Evolutionary conservation across 2,329 filamentous ascomycete genomes (phyloP), one percentile per base, ranked within the genome.

Genomic region (Lizonia empirigonia): DNA sequence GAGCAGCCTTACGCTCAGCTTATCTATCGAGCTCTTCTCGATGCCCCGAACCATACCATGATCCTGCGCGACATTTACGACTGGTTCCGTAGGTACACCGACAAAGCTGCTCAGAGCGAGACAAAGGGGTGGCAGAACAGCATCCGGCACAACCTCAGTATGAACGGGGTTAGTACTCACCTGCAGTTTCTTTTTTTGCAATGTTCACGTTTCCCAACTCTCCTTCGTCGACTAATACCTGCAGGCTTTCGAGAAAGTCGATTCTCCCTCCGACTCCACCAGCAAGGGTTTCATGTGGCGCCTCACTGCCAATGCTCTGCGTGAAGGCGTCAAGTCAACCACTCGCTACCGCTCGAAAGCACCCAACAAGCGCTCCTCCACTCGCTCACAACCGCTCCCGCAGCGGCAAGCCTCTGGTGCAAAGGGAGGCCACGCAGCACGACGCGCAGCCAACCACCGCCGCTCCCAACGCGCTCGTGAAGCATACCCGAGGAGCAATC

Each of bases 121-220:
- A 75, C 73, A 4, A 77, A 73, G 35, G 93, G 92, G 8, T 97
- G 93, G 93, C 89, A 93, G 75, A 97, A 97, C 73, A 96, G 90
- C 70, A 95, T 97, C 59, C 85, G 93, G 2, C 93, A 97, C 72
- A 97, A 97, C 63, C 78, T 97, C 7, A 96, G 91, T 38, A 97
- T 97, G 92, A 97, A 97, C 64, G 82, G 82, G 54, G 93, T 97
- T 84, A 75, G 85, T 55, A 23, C 5, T 34, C n/a, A n/a, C n/a
- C n/a, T n/a, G n/a, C n/a, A n/a, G n/a, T n/a, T n/a, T n/a, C n/a
- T n/a, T n/a, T n/a, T n/a, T n/a, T n/a, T n/a, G n/a, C n/a, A n/a
- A n/a, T n/a, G n/a, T n/a, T n/a, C n/a, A n/a, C n/a, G n/a, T n/a
- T n/a, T n/a, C n/a, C n/a, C n/a, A n/a, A n/a, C 13, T 33, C 16